Conservation (phyloP, 805 yeast genomes). For the Scheffersomyces coipomensis region DNA sequence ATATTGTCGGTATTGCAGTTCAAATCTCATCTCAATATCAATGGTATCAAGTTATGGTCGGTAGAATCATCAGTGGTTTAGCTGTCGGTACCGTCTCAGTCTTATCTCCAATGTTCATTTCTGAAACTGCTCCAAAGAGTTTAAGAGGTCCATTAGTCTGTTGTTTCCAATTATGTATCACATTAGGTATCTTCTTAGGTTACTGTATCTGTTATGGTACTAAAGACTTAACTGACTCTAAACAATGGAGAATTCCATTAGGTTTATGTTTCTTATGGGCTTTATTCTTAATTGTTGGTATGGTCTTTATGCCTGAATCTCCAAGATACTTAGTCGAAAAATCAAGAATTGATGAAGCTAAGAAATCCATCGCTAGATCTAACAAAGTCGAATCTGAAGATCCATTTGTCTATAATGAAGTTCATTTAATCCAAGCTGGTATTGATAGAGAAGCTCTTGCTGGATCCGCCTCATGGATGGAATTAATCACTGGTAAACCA, state of each 20-base stretch:
- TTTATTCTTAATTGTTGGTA: conserved; percentile 46
- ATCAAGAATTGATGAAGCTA: conserved; percentile 52
- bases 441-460: conserved; percentile 60
- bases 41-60: conserved; percentile 67
- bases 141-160: conserved; percentile 72
- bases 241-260: conserved; percentile 70
- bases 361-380: conserved; percentile 51
- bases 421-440: conserved; percentile 56
- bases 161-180: conserved; percentile 67
- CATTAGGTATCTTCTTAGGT: conserved; percentile 70
- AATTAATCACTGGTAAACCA: conserved; percentile 63
- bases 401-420: conserved; percentile 53
- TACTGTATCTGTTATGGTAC: conserved; percentile 68
- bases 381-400: conserved; percentile 57
- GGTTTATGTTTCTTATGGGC: conserved; percentile 57
- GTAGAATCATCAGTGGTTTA: conserved; percentile 64
- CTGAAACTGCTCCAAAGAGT: conserved; percentile 69
- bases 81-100: conserved; percentile 75
- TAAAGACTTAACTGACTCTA: conserved; percentile 42
- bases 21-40: conserved; percentile 53
- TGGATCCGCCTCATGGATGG: conserved; percentile 66
- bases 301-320: conserved; percentile 66
- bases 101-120: conserved; percentile 62
- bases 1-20: conserved; percentile 58
- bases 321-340: conserved; percentile 61